A percentile compares a stretch with the other conserved stretches of the same genome.
Evolutionary conservation across 805 yeast genomes (phyloP).

Genomic region (Zygosaccharomyces lentus): DNA sequence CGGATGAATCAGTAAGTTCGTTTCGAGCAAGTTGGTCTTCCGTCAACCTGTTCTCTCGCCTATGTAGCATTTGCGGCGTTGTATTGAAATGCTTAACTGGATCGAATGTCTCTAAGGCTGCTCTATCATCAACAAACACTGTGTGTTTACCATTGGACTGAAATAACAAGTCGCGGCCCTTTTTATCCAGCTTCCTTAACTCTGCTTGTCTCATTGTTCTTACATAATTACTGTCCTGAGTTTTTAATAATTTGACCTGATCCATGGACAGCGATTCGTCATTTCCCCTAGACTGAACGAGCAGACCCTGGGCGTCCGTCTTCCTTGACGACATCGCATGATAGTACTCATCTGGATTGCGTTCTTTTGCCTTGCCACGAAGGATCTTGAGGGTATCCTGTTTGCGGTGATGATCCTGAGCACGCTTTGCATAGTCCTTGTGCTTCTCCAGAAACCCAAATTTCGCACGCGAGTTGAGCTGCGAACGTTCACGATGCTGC

Average conservation of each 20-base stretch:
- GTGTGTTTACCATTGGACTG: conserved; percentile 71
- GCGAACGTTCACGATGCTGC: conserved; percentile 93
- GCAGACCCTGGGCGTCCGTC: conserved; percentile 67
- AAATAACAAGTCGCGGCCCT: conserved; percentile 43
- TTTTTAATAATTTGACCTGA: conserved; percentile 76
- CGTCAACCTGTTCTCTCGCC: conserved; percentile 69
- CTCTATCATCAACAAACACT: conserved; percentile 68
- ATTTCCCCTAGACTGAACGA: conserved; percentile 54
- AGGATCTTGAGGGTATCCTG: conserved; percentile 62
- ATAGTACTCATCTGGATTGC: conserved; percentile 94
- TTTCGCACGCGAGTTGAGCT: conserved; percentile 65
- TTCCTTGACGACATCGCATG: conserved; percentile 79
- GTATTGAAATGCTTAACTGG: conserved; percentile 70
- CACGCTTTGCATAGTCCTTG: conserved; percentile 72
- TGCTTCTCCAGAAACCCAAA: conserved; percentile 91
- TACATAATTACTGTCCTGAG: conserved; percentile 87
- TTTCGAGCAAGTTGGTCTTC: conserved; percentile 51
- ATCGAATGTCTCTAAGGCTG: conserved; percentile 53
- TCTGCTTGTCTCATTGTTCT: conserved; percentile 73
- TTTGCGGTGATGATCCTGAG: conserved; percentile 58
- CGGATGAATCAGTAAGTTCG: conserved; percentile 18
- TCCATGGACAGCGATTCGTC: conserved; percentile 61
- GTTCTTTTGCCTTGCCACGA: conserved; percentile 61
- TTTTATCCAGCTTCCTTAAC: conserved; percentile 54
- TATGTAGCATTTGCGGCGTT: conserved; percentile 53